Base-by-base conservation (phyloP, 2,329 filamentous ascomycete genomes). In the Corniculantispora saksenae region DNA sequence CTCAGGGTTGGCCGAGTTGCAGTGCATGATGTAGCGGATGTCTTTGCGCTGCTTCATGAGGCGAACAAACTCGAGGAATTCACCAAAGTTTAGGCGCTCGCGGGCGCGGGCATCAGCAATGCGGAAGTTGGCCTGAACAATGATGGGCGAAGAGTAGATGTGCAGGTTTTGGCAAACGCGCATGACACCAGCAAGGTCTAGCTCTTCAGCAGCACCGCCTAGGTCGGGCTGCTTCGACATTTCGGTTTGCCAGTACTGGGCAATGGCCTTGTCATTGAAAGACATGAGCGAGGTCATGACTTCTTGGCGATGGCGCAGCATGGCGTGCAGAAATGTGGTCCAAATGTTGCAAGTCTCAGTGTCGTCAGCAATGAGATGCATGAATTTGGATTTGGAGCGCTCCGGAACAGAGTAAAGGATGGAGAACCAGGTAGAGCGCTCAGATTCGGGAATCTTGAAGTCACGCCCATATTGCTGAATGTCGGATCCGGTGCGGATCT, bases 391-490 rank as follows among this genome's bases (percentile, higher is more conserved):
- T 74, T 93, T 94, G 10, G 90, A 89, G 67, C 89, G 90, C 70
- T 93, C 91, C 0, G 91, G 89, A 45, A 92, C 86, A 0, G 88
- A 87, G 76, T 97, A 97, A 61, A 97, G 86, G 69, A 99, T 93
- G 32, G 94, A 96, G 73, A 98, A 94, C 86, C 94, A 97, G 17
- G 88, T 87, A 9, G 84, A 79, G 71, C 94, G 90, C 47, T 88
- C 85, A 7, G 86, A 81, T 60, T 89, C 85, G 0, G 89, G 80
- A 25, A 95, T 81, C 47, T 88, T 87, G 73, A 91, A 92, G 76
- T 97, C 94, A 71, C 94, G 89, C 50, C 92, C 90, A 75, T 97
- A 97, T 74, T 97, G 94, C 65, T 91, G 88, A 21, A 94, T 92
- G 74, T 98, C 92, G 15, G 86, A 86, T 21, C 92, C 93, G 40